Percentiles rank a stretch among this genome's conserved stretches.
phyloP scores from a whole-genome alignment of 2,329 filamentous ascomycete genomes.

The Pyricularia grisea region DNA sequence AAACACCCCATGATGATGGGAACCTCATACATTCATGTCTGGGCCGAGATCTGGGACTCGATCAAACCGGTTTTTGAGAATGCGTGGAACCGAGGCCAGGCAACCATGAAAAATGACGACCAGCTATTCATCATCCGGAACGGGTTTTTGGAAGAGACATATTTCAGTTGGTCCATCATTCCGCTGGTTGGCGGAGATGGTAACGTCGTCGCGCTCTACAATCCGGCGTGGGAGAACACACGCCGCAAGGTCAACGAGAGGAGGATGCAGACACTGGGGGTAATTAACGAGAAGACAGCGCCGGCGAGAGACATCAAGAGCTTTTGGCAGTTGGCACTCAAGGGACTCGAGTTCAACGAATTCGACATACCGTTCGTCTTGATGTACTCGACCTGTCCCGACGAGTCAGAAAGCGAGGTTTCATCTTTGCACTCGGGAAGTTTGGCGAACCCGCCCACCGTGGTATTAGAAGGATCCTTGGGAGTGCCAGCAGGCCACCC shows the following conservation, averaged over 20 bases:
- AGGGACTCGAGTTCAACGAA: conserved; percentile 30
- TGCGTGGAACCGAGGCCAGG: conserved; percentile 19
- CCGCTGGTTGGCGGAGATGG: conserved; percentile 31
- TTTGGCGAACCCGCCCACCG: conserved; percentile 24
- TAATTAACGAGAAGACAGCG: conserved; percentile 34
- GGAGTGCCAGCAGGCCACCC: conserved; percentile 33
- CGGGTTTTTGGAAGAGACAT: conserved; percentile 34
- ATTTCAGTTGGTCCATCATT: conserved; percentile 37
- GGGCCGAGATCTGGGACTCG: conserved; percentile 38
- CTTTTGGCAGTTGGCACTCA: conserved; percentile 36
- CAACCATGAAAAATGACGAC: conserved; percentile 31
- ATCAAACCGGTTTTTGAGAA: conserved; percentile 29
- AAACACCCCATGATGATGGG: conserved; percentile 58
- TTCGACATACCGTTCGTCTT: conserved; percentile 42
- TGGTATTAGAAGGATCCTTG: conserved; percentile 30
- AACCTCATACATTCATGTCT: conserved; percentile 46
- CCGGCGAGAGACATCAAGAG: conserved; percentile 33
- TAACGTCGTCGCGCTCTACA: conserved; percentile 33
- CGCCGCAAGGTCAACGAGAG: conserved; percentile 36
- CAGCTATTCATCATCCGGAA: conserved; percentile 33
- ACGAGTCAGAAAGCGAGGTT: conserved; percentile 16
- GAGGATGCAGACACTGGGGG: conserved; percentile 37
- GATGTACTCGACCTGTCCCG: conserved; percentile 37
- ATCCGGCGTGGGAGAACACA: conserved; percentile 36
- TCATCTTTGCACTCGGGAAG: conserved; percentile 17